Percentiles rank a stretch among this genome's conserved stretches.
These are phyloP conservation scores for Bullera alba DNA, from an alignment of 768 basidiomycete species.

Conservation along the genomic window DNA sequence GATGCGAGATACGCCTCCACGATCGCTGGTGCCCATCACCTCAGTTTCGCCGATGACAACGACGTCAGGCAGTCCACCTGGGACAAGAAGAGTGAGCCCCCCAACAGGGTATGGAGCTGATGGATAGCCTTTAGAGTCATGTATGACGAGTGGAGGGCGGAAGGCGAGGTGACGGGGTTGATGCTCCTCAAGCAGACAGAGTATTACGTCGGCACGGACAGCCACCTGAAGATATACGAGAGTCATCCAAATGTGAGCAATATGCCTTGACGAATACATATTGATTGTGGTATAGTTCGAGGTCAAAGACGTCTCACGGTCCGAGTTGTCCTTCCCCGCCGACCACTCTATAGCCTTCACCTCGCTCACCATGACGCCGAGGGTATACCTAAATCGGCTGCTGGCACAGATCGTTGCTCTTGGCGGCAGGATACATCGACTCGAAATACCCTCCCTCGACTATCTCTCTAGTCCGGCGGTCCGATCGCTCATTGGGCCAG, in stretches of 20 bases:
- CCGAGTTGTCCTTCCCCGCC: slow-evolving; percentile 1
- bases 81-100: slow-evolving; percentile 13
- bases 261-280: no score
- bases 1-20: slow-evolving; percentile 32
- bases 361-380: slow-evolving; percentile 45
- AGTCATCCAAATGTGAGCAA: slow-evolving; percentile 45
- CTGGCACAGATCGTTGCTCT: slow-evolving; percentile 10
- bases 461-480: slow-evolving; percentile 12
- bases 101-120: neutral
- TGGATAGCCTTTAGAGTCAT: slow-evolving; percentile 37
- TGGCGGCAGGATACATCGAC: slow-evolving; percentile 25
- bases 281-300: slow-evolving; percentile 17
- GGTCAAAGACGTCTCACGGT: neutral
- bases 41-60: slow-evolving; percentile 42
- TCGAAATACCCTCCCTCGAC: slow-evolving; percentile 25
- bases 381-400: slow-evolving; percentile 37
- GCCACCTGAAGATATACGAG: slow-evolving; percentile 41
- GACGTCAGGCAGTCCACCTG: slow-evolving; percentile 37
- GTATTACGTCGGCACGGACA: slow-evolving; percentile 32
- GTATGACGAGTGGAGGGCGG: slow-evolving; percentile 27
- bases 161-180: slow-evolving; percentile 26
- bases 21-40: slow-evolving; percentile 46
- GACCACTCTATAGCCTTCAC: slow-evolving; percentile 43
- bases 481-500: slow-evolving; percentile 15
- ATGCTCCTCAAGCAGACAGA: slow-evolving; percentile 45